These are phyloP conservation scores for Mollisia scopiformis DNA, from an alignment of 2,329 filamentous ascomycete genomes.

Conservation along the genomic window DNA sequence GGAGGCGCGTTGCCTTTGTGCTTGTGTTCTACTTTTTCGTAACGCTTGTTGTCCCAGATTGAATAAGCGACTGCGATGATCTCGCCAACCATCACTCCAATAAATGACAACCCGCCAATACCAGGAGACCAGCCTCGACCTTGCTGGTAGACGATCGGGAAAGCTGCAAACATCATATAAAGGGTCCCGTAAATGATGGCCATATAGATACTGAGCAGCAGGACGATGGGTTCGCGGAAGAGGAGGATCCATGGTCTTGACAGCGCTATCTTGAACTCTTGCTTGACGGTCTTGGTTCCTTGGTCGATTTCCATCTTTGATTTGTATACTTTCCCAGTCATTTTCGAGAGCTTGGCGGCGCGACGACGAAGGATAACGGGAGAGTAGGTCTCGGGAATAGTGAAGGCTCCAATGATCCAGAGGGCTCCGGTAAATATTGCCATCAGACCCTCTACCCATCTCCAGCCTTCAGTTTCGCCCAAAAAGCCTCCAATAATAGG, in stretches of 20 bases:
- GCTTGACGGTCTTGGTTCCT: constrained; percentile 40
- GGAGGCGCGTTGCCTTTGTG: constrained; percentile 59
- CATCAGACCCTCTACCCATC: constrained; percentile 68
- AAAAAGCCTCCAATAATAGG: constrained; percentile 72
- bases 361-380: constrained; percentile 58
- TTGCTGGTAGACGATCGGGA: constrained; percentile 68
- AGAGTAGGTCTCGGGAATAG: constrained; percentile 63
- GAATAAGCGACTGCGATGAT: constrained; percentile 58
- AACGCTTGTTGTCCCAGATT: constrained; percentile 58
- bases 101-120: constrained; percentile 64
- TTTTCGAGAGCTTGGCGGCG: constrained; percentile 51
- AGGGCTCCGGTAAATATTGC: constrained; percentile 65
- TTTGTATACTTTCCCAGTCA: constrained; percentile 58
- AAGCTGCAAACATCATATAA: constrained; percentile 62
- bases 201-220: constrained; percentile 67
- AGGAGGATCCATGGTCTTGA: constrained; percentile 70
- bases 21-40: constrained; percentile 40
- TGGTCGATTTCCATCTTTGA: constrained; percentile 53
- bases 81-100: constrained; percentile 73
- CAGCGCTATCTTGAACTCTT: constrained; percentile 59
- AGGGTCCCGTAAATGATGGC: constrained; percentile 60
- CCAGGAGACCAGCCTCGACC: constrained; percentile 61
- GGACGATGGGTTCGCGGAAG: constrained; percentile 70
- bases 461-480: constrained; percentile 66
- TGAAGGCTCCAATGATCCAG: constrained; percentile 54